Evolutionary conservation across 352 stramenopile species (phyloP), one percentile per base, ranked within the genome.

Genomic region (Globisporangium nagaii): DNA sequence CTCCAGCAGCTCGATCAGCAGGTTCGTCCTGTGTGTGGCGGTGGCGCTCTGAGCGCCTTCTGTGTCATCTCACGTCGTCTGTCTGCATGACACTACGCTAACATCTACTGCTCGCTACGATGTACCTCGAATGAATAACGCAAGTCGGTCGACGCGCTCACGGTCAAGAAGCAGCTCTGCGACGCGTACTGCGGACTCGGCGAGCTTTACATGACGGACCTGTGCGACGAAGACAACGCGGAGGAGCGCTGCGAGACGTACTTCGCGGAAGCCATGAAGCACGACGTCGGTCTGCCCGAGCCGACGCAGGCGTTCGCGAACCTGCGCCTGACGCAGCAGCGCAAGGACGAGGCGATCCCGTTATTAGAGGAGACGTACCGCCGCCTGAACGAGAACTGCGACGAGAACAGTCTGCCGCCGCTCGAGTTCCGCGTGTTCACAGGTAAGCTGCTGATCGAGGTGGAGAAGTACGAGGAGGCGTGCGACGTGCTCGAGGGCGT

Each of bases 161-260:
- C 76, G 13, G 71, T 93, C 42, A 89, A 88, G 65, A 91, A 96
- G 70, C 93, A 98, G 71, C 85, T 98, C 24, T 95, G 88, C 46
- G 84, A 94, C 51, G 95, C 93, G 32, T 97, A 96, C 68, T 98
- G 94, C 72, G 90, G 86, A 8, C 75, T 98, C 13, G 93, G 88
- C 11, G 96, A 99, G 75, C 83, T 99, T 17, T 99, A 98, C 71
- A 93, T 99, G 80, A 98, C 96, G 25, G 96, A 99, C 66, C 74
- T 99, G 37, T 99, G 84, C 56, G 82, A 92, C 62, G 70, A 88
- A 65, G 71, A 95, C 54, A 86, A 98, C 63, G 96, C 96, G 20
- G 96, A 99, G 74, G 65, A 56, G 11, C 77, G 83, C 35, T 98
- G 96, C 65, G 93, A 98, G 70, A 71, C 73, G 2, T 92, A 90